These are phyloP conservation scores for Amesomyces nigricolor DNA, from an alignment of 2,329 filamentous ascomycete genomes.

Conservation along the genomic window DNA sequence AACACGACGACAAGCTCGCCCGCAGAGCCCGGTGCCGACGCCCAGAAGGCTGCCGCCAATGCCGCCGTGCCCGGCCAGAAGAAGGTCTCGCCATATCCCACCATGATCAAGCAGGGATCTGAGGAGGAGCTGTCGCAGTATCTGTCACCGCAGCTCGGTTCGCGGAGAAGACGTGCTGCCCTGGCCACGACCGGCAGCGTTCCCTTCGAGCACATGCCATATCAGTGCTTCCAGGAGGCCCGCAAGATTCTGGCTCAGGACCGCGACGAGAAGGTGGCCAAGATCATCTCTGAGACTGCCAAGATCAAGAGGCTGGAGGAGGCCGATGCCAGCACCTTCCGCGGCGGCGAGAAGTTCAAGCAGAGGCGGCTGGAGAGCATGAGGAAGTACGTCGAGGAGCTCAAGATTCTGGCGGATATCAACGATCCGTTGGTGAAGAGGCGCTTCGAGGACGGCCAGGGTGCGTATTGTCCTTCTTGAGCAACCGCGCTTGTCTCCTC, in stretches of 20 bases:
- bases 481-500: background rate
- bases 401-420: conserved; percentile 88
- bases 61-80: conserved; percentile 36
- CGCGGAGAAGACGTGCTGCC: conserved; percentile 73
- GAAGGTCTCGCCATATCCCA: conserved; percentile 39
- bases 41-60: conserved; percentile 22
- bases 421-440: conserved; percentile 94
- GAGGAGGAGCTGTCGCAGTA: conserved; percentile 61
- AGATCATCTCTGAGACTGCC: conserved; percentile 61
- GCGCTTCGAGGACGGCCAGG: conserved; percentile 83
- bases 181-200: conserved; percentile 59
- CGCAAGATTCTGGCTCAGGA: conserved; percentile 76
- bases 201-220: conserved; percentile 90
- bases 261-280: conserved; percentile 69
- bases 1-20: conserved; percentile 25
- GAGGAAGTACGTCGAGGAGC: conserved; percentile 63
- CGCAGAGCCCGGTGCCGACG: conserved; percentile 16
- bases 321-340: conserved; percentile 49
- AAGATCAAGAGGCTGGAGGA: conserved; percentile 64
- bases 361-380: conserved; percentile 63
- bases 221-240: conserved; percentile 97
- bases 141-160: conserved; percentile 70
- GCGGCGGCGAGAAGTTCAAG: conserved; percentile 60
- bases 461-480: conserved; percentile 44
- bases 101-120: conserved; percentile 19